phyloP scores from a whole-genome alignment of 345 rosid species.

The Populus nigra region DNA sequence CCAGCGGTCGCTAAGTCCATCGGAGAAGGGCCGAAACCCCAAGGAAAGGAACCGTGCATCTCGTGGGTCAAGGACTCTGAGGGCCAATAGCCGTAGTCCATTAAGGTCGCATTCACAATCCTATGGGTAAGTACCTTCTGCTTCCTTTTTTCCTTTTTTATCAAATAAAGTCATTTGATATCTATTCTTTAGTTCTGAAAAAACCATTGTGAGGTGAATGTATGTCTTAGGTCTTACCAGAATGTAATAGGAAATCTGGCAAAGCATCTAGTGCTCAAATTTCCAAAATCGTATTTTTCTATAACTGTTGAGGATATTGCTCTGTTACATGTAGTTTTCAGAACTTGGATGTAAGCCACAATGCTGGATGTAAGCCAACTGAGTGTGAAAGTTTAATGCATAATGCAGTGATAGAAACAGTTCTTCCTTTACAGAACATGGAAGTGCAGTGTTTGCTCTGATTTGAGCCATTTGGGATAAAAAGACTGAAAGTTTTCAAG shows the following conservation, averaged over 20 bases:
- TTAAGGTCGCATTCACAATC: conserved; percentile 54
- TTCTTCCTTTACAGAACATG: not conserved
- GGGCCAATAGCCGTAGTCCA: conserved; percentile 36
- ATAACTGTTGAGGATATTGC: not conserved
- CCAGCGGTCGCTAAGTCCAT: conserved; percentile 47
- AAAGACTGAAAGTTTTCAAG: not conserved
- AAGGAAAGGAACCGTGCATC: conserved; percentile 43
- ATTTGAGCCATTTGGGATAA: not conserved
- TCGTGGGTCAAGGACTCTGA: conserved; percentile 47
- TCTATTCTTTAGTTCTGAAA: not conserved
- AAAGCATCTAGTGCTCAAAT: too few species aligned
- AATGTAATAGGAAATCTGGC: not conserved
- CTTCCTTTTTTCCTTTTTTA: not conserved
- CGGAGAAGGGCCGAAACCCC: conserved; percentile 42
- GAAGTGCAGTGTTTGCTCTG: not conserved
- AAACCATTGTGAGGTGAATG: not conserved
- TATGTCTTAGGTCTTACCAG: not conserved
- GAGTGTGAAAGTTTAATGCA: not conserved
- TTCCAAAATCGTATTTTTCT: not conserved
- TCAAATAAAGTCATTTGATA: not conserved
- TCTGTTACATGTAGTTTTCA: too few species aligned
- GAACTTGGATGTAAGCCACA: not conserved
- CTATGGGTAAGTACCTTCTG: conserved; percentile 39
- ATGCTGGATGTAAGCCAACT: not conserved
- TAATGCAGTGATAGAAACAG: not conserved